A percentile compares a stretch with the other conserved stretches of the same genome.
Conservation (phyloP, 306 rosid genomes). For the Cicer cuneatum region DNA sequence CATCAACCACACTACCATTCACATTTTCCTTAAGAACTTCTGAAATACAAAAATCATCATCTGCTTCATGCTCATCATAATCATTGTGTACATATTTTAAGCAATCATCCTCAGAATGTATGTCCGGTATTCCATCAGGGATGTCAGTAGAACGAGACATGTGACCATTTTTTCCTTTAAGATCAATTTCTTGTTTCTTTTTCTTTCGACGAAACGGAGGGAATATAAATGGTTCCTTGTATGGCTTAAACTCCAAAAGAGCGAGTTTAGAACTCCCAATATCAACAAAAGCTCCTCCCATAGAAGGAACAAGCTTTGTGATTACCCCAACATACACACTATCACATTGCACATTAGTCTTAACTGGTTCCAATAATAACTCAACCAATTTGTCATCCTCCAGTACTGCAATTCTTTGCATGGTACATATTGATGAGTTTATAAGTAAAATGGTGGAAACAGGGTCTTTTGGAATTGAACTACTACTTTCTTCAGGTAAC, state of each 20-base stretch:
- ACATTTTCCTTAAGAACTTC: slow-evolving; percentile 63
- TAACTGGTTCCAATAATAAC: slow-evolving; percentile 89
- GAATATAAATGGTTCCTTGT: slow-evolving; percentile 87
- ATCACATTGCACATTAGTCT: slow-evolving; percentile 91
- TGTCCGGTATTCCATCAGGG: slow-evolving; percentile 49
- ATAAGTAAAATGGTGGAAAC: slow-evolving; percentile 77
- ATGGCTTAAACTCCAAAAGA: slow-evolving; percentile 80
- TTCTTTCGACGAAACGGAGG: slow-evolving; percentile 78
- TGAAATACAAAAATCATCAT: slow-evolving; percentile 73
- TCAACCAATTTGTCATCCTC: slow-evolving; percentile 89
- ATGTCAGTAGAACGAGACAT: slow-evolving; percentile 45
- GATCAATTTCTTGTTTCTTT: slow-evolving; percentile 55
- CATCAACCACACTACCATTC: slow-evolving; percentile 63
- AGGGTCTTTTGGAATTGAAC: slow-evolving; percentile 52
- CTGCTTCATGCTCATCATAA: slow-evolving; percentile 71
- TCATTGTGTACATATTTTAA: slow-evolving; percentile 59
- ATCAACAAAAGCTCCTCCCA: slow-evolving; percentile 96
- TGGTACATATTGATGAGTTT: slow-evolving; percentile 93
- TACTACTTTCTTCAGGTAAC: slow-evolving; percentile 62
- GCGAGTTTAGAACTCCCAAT: slow-evolving; percentile 84
- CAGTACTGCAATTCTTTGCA: slow-evolving; percentile 97
- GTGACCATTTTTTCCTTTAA: slow-evolving; percentile 50
- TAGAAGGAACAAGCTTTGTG: slow-evolving; percentile 87
- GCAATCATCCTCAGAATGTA: slow-evolving; percentile 54
- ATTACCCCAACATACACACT: slow-evolving; percentile 87